Conservation (phyloP, 176 grass and related monocot genomes). For the Typha latifolia region DNA sequence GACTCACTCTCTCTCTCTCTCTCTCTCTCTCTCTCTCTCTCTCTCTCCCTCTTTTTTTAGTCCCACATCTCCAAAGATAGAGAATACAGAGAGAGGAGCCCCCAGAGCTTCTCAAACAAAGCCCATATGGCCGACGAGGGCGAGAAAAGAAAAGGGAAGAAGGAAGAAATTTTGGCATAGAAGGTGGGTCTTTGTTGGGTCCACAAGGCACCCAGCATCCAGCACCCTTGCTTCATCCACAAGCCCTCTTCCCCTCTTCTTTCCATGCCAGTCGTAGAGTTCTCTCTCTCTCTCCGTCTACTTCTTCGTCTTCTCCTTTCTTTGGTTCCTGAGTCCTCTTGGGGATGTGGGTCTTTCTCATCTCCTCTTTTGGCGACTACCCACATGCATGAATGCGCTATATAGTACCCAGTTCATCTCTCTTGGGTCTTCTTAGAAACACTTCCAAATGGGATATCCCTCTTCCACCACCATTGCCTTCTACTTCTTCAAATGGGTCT, state of each 20-base stretch:
- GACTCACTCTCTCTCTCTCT: neutral
- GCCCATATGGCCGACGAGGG: neutral
- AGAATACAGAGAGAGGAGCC: neutral
- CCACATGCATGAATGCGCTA: neutral
- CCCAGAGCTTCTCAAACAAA: neutral
- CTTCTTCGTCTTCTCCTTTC: constrained; percentile 6
- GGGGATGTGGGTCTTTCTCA: constrained; percentile 10
- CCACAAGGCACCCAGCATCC: neutral
- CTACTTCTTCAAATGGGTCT: constrained; percentile 5
- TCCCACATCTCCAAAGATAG: neutral
- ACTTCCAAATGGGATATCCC: constrained; percentile 1
- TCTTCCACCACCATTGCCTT: neutral
- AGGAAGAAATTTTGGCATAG: constrained; percentile 15
- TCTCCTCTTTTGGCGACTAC: constrained; percentile 13
- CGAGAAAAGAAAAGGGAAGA: constrained; percentile 1
- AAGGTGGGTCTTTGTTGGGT: constrained; percentile 21
- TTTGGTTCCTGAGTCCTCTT: neutral
- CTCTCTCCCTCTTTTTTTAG: neutral
- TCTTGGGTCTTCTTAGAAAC: neutral
- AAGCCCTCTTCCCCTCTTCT: constrained; percentile 5
- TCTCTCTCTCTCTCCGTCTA: constrained; percentile 5
- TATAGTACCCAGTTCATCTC: neutral
- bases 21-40: neutral
- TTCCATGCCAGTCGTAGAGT: neutral
- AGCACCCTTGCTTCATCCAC: constrained; percentile 28